Base-by-base conservation (phyloP, 169 alveolate genomes). In the Theileria parva region DNA sequence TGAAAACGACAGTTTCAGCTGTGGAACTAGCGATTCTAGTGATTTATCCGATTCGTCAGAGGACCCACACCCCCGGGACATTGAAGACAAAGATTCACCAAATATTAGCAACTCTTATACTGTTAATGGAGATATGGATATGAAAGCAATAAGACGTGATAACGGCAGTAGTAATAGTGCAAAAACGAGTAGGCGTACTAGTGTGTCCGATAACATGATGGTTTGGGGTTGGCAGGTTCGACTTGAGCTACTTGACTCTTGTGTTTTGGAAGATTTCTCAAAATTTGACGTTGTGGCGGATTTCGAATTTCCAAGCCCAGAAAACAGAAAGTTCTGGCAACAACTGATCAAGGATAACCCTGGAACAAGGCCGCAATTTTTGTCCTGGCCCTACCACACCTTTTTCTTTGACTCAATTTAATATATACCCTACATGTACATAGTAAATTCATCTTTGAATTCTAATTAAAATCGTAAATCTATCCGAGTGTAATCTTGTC, bases 151-250 rank as follows among this genome's bases (percentile, higher is more conserved):
- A 5, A 21, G 28, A 8, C 15, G 28, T 19, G 66, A 57, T 1
- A 57, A 57, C 28, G 15, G 28, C 7, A 55, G 21, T 19, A 57
- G 27, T n/a, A 57, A 3, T 11, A 57, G 66, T 25, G 28, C 66
- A 1, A n/a, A 21, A 21, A 37, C 30, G 1, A 37, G 57, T 39
- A 3, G 60, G 63, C 74, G 25, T 12, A 70, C 28, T 27, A 44
- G 55, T 17, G 12, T 70, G 55, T 39, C 0, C 11, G 73, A 70
- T 5, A 21, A 70, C 48, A 51, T 53, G 67, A 3, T 34, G 28
- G 55, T 32, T 23, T 81, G 88, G 88, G 88, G 88, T 2, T 81
- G 88, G 88, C 66, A 76, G 9, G 17, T 81, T 59, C 74, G 85
- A 17, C 67, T 81, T 17, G 64, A 72, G 32, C 61, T 66, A 4